Conservation (phyloP, 2,329 filamentous ascomycete genomes). For the Thelonectria discophora region DNA sequence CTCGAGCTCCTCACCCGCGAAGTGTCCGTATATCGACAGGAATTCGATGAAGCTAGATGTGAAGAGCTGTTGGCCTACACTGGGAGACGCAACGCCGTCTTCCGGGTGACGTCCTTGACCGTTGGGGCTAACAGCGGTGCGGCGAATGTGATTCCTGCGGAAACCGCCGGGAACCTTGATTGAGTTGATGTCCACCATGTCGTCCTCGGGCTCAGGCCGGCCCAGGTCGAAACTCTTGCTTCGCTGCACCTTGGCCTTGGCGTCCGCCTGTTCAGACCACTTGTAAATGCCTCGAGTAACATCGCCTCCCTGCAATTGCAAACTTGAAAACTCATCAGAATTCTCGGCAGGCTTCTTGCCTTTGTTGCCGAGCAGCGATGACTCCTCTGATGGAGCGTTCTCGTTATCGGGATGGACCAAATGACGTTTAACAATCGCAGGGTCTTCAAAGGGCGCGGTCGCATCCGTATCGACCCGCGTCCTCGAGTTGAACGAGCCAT, state of each 20-base stretch:
- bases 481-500: constrained; percentile 84
- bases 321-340: constrained; percentile 89
- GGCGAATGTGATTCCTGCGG: constrained; percentile 85
- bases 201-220: constrained; percentile 80
- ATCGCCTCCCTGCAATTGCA: constrained; percentile 92
- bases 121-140: constrained; percentile 72
- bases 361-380: constrained; percentile 57
- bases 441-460: constrained; percentile 78
- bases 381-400: constrained; percentile 57
- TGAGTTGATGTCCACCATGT: constrained; percentile 83
- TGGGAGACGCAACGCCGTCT: constrained; percentile 48
- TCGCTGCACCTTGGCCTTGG: constrained; percentile 72
- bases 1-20: constrained; percentile 94
- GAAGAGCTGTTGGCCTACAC: constrained; percentile 62
- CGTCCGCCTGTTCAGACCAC: constrained; percentile 90
- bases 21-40: constrained; percentile 93
- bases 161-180: constrained; percentile 97
- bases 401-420: constrained; percentile 74
- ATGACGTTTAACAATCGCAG: constrained; percentile 90
- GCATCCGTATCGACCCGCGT: constrained; percentile 58
- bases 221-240: constrained; percentile 89
- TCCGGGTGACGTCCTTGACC: constrained; percentile 46
- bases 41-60: constrained; percentile 97
- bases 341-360: constrained; percentile 65
- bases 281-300: constrained; percentile 95